Base-by-base conservation (phyloP, 345 rosid genomes). In the Hibiscus syriacus region DNA sequence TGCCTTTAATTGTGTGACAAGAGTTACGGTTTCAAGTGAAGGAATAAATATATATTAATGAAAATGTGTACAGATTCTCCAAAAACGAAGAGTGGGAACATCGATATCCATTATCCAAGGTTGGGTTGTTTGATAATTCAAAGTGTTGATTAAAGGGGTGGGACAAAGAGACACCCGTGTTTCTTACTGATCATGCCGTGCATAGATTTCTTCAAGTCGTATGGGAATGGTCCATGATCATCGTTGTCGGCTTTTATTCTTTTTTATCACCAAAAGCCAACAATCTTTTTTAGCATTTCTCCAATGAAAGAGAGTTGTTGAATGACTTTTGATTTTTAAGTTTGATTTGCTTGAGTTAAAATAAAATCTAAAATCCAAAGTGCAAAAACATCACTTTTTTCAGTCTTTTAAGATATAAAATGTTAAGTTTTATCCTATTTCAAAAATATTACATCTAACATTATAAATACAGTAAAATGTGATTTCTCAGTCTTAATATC, bases 131-230 rank as follows among this genome's bases (percentile, higher is more conserved):
- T 56, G 39, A 36, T 46, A 13, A 23, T 60, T 75, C 55, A 58
- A 65, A 45, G 30, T 74, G 43, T 77, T 64, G 67, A 78, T 72
- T 68, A 78, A 74, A 70, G 74, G 55, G 16, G 34, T 53, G 71
- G 77, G 64, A 77, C 58, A 73, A 69, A 78, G 68, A 64, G 77
- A 73, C 79, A 74, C 50, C 68, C 72, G 62, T 78, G 80, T 72
- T 57, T 55, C 55, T 39, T 65, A 45, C 62, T 73, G n/a, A n/a
- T n/a, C n/a, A n/a, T n/a, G n/a, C n/a, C 73, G 26, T 34, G 41
- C 50, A 49, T 2, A 69, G 66, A 49, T 63, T 74, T 68, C 68
- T 43, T 50, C 49, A 64, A 50, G 78, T 77, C 69, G 43, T 66
- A 68, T 54, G n/a, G n/a, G n/a, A n/a, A n/a, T n/a, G n/a, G n/a